phyloP scores from a whole-genome alignment of 768 basidiomycete genomes.

The Suillus ampliporus region DNA sequence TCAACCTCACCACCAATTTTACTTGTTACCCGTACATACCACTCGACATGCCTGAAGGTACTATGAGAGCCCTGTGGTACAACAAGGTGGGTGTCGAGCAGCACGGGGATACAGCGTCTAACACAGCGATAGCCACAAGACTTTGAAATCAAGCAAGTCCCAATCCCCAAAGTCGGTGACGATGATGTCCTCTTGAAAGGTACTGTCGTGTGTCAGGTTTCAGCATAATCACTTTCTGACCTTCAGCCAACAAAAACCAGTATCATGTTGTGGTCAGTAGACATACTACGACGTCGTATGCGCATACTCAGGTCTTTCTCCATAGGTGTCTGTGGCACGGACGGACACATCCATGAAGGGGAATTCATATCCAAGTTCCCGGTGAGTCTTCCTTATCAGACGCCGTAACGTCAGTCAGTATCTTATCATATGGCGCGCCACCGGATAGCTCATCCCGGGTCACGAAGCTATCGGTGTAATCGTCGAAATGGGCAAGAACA shows the following conservation, averaged over 20 bases:
- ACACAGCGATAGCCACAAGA: constrained; percentile 55
- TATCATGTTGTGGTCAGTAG: constrained; percentile 9
- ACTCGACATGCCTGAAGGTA: constrained; percentile 56
- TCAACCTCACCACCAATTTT: neutral
- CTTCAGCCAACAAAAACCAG: neutral
- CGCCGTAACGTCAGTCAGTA: constrained; percentile 23
- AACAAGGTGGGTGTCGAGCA: constrained; percentile 49
- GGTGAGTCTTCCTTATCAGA: constrained; percentile 24
- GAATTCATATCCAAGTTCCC: constrained; percentile 73
- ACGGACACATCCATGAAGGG: constrained; percentile 66
- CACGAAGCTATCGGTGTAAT: constrained; percentile 79
- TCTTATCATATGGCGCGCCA: constrained; percentile 16
- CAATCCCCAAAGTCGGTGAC: constrained; percentile 66
- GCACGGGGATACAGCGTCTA: constrained; percentile 13
- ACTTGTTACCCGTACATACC: neutral
- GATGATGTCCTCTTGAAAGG: constrained; percentile 82
- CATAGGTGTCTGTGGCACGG: constrained; percentile 63
- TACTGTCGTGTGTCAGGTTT: constrained; percentile 22
- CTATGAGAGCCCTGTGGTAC: constrained; percentile 81
- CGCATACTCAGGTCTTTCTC: neutral
- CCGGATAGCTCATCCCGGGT: constrained; percentile 67
- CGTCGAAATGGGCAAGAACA: constrained; percentile 79
- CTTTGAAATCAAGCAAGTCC: constrained; percentile 71
- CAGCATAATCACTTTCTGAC: neutral
- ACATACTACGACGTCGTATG: neutral